phyloP scores from a whole-genome alignment of 495 filamentous ascomycete species.

The Coniosporium apollinis region DNA sequence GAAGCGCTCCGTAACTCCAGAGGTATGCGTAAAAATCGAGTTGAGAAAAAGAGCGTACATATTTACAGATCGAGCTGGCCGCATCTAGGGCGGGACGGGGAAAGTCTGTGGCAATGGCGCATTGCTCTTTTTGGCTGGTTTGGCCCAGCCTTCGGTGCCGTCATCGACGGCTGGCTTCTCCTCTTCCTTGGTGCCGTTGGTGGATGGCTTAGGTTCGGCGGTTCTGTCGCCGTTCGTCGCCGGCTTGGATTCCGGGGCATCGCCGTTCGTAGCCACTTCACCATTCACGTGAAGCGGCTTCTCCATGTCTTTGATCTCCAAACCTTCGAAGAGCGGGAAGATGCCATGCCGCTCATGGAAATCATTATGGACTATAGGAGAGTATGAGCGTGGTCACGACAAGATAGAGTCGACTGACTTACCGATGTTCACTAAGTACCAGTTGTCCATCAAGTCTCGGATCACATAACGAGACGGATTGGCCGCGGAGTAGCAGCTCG shows the following conservation, averaged over 20 bases:
- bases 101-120: too few species aligned
- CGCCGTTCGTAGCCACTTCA: not conserved
- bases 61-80: too few species aligned
- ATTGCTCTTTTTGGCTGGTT: too few species aligned
- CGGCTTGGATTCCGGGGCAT: not conserved
- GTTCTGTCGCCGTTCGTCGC: not conserved
- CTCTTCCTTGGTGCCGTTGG: too few species aligned
- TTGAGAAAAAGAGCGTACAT: too few species aligned
- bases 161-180: too few species aligned
- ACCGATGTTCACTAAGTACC: constrained; percentile 95
- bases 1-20: too few species aligned
- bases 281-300: constrained; percentile 18
- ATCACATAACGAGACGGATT: constrained; percentile 75
- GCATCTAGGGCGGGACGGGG: too few species aligned
- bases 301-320: constrained; percentile 51
- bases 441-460: constrained; percentile 66
- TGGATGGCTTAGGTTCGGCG: not conserved
- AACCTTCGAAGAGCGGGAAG: constrained; percentile 70
- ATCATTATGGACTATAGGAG: constrained; percentile 70
- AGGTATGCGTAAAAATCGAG: too few species aligned
- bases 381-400: constrained; percentile 14
- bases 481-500: constrained; percentile 62
- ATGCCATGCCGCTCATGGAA: constrained; percentile 66
- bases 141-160: too few species aligned
- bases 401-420: constrained; percentile 6